Evolutionary conservation across 371 early-diverging fungal species (phyloP), one percentile per base, ranked within the genome.

Genomic region (Mucor velutinosus): DNA sequence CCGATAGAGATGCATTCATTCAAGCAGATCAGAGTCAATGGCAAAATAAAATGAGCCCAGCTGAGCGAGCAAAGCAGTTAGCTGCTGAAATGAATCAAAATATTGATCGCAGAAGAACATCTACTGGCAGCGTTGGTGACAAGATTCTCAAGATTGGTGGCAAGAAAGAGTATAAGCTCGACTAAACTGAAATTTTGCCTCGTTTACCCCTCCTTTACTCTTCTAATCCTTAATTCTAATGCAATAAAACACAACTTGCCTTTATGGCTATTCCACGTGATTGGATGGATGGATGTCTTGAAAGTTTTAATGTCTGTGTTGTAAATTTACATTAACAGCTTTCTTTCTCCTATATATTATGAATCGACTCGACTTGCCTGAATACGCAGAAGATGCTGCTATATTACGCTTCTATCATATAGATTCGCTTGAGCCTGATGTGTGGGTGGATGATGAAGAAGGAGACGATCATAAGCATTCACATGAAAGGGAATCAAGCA

Each of bases 321-420:
- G 53, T 15, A 53, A 49, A 49, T 25, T 15, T 23, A 51, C 25
- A 15, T 53, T 12, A 0, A 25, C 27, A 53, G 4, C 49, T 49
- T 23, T 49, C 49, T 49, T 19, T 47, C 47, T 47, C n/a, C 7
- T 19, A 3, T 49, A 8, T n/a, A 53, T 17, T 41, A 72, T 73
- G 73, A 69, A 69, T 43, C 57, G 70, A 5, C 21, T 56, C 8
- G 70, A 73, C 43, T 47, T 75, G 60, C 82, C 76, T 45, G 83
- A 83, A 58, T 83, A 79, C 62, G 83, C 79, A n/a, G 83, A 83
- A 71, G 83, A 83, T 72, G 83, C 83, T 15, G 83, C 83, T 39
- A 76, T 76, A 64, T 72, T 76, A 41, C 64, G 77, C 10, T 80
- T 81, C 57, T 84, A 84, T 51, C 70, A 80, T 45, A 60, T 84